Conservation (phyloP, 805 yeast genomes). For the Lipomyces chichibuensis region DNA sequence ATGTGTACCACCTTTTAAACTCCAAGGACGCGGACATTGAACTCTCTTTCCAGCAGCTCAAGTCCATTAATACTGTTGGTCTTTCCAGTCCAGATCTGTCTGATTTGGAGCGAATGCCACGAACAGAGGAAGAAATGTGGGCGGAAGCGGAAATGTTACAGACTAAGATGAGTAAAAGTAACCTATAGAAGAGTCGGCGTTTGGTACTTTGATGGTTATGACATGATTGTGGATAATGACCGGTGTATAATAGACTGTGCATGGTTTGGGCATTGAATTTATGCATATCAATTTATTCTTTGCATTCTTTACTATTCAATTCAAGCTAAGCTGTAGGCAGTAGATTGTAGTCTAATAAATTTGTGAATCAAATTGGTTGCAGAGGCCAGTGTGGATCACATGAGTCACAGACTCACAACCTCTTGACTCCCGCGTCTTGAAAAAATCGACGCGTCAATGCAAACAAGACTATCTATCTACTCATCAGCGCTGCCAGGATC, state of each 20-base stretch:
- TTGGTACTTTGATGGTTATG: too few relatives aligned
- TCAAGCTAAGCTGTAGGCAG: background rate
- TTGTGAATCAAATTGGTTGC: too few relatives aligned
- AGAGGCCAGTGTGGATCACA: background rate
- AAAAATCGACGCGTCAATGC: background rate
- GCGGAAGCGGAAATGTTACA: conserved; percentile 58
- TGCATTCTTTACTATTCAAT: too few relatives aligned
- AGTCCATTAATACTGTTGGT: conserved; percentile 34
- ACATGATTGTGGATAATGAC: background rate
- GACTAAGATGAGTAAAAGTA: conserved; percentile 9
- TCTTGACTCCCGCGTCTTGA: background rate
- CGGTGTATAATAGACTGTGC: conserved; percentile 1
- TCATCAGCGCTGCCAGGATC: background rate
- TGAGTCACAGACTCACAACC: background rate
- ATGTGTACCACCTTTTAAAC: conserved; percentile 69
- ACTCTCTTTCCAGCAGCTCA: conserved; percentile 27
- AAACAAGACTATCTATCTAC: background rate
- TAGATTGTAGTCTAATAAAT: background rate
- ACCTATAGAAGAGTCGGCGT: background rate
- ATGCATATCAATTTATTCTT: background rate
- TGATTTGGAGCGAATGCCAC: conserved; percentile 52
- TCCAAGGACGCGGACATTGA: conserved; percentile 52
- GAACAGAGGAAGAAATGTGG: conserved; percentile 68
- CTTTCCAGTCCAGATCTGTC: conserved; percentile 50
- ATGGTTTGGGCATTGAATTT: background rate